phyloP scores from a whole-genome alignment of 768 basidiomycete species.

The Mycena belliarum region DNA sequence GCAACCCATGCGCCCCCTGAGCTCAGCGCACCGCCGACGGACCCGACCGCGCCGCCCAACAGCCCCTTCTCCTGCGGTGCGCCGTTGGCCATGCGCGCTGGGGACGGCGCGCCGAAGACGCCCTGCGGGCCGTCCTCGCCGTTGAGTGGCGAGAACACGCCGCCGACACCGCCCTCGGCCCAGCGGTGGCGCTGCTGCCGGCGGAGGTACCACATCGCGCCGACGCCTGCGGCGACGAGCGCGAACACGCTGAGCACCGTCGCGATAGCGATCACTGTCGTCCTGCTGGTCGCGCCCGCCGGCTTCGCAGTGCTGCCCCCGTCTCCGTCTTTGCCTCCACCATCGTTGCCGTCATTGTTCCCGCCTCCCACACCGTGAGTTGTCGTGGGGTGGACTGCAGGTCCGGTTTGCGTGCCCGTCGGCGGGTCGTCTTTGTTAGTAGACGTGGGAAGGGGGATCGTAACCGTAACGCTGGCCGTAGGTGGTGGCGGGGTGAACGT shows the following conservation, averaged over 20 bases:
- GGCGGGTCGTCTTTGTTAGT: slow-evolving; percentile 23
- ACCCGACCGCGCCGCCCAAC: slow-evolving; percentile 22
- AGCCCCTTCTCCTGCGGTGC: slow-evolving; percentile 15
- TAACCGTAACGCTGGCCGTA: slow-evolving; percentile 22
- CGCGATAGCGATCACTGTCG: slow-evolving; percentile 60
- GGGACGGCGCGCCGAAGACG: slow-evolving; percentile 19
- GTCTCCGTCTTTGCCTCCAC: slow-evolving; percentile 5
- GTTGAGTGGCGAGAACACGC: slow-evolving; percentile 20
- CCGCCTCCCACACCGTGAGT: slow-evolving; percentile 14
- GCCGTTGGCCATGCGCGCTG: slow-evolving; percentile 27
- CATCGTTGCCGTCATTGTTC: background rate
- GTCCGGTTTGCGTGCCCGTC: slow-evolving; percentile 3
- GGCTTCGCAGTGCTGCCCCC: slow-evolving; percentile 12
- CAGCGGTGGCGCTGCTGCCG: slow-evolving; percentile 26
- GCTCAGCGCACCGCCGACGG: slow-evolving; percentile 17
- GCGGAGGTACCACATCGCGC: slow-evolving; percentile 46
- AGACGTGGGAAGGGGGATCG: slow-evolving; percentile 35
- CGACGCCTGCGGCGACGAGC: slow-evolving; percentile 45
- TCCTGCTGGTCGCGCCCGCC: slow-evolving; percentile 20
- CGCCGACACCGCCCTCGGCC: slow-evolving; percentile 16
- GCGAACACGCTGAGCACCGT: slow-evolving; percentile 61
- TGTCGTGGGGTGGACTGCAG: slow-evolving; percentile 20
- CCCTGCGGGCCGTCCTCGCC: slow-evolving; percentile 36
- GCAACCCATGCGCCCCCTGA: slow-evolving; percentile 20
- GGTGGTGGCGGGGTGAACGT: slow-evolving; percentile 41